Evolutionary conservation across 768 basidiomycete species (phyloP).

Genomic region (Nidularia sp.): DNA sequence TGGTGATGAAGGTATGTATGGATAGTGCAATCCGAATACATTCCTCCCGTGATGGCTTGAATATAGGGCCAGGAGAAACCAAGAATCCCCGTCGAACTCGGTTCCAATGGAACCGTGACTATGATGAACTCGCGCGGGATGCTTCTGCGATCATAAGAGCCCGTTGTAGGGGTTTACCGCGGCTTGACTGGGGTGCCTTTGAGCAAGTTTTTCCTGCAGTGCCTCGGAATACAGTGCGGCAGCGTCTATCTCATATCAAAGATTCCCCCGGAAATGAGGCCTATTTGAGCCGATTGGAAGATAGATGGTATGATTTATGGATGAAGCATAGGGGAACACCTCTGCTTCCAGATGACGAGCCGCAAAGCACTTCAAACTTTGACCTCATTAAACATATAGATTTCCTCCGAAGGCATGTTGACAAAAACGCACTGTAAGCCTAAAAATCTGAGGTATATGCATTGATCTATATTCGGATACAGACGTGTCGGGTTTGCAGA

Average conservation of each 20-base stretch:
- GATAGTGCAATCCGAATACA: not conserved
- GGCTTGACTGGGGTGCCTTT: slow-evolving; percentile 69
- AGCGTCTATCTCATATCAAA: slow-evolving; percentile 57
- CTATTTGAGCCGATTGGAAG: slow-evolving; percentile 76
- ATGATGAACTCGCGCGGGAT: slow-evolving; percentile 86
- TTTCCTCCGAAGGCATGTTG: slow-evolving; percentile 75
- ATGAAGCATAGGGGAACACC: slow-evolving; percentile 60
- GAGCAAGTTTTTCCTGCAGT: slow-evolving; percentile 79
- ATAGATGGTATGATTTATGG: slow-evolving; percentile 81
- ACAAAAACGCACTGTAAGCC: slow-evolving; percentile 80
- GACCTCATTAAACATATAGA: slow-evolving; percentile 77
- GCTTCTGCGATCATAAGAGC: slow-evolving; percentile 78
- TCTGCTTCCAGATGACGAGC: slow-evolving; percentile 69
- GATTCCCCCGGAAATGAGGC: slow-evolving; percentile 63
- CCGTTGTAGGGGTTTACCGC: slow-evolving; percentile 58
- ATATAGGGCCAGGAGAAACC: slow-evolving; percentile 9
- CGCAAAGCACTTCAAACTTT: slow-evolving; percentile 65
- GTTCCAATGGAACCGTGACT: slow-evolving; percentile 83
- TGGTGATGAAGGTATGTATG: slow-evolving; percentile 21
- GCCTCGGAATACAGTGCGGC: slow-evolving; percentile 68
- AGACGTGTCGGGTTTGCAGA: slow-evolving; percentile 66
- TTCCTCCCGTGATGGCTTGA: not conserved
- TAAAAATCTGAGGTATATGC: not conserved
- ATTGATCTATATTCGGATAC: slow-evolving; percentile 4
- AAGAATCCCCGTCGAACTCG: slow-evolving; percentile 47